A percentile compares a stretch with the other conserved stretches of the same genome.
Evolutionary conservation across 805 yeast species (phyloP).

Genomic region (Saccharomycopsis fibuligera): DNA sequence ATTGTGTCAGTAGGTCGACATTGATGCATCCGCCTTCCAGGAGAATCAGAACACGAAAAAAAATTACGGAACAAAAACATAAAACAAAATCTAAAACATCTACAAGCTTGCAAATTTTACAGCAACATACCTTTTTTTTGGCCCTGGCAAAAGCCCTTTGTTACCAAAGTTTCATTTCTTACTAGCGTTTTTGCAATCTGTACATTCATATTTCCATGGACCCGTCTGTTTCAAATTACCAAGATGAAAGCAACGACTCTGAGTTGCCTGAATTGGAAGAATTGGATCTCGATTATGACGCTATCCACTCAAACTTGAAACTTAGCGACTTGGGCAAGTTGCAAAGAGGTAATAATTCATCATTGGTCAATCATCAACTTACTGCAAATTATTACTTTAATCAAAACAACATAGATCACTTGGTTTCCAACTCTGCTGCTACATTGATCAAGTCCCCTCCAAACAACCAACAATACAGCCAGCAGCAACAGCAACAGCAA

Average conservation of each 20-base stretch:
- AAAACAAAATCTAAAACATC: no score
- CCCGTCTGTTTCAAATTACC: not conserved
- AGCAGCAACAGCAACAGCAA: not conserved
- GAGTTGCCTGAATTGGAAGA: not conserved
- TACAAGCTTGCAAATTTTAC: no score
- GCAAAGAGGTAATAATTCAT: not conserved
- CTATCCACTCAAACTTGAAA: not conserved
- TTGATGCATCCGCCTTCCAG: no score
- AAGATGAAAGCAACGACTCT: not conserved
- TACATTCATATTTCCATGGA: no score
- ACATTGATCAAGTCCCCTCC: not conserved
- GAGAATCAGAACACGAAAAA: no score
- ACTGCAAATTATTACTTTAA: not conserved
- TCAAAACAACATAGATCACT: no score
- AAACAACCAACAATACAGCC: not conserved
- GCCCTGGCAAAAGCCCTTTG: no score
- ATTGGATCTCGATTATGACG: not conserved
- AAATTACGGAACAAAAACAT: no score
- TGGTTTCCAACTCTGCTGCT: conserved; percentile 1
- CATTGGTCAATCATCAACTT: not conserved
- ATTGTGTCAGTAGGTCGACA: no score
- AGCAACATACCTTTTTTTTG: no score
- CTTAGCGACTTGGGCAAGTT: not conserved
- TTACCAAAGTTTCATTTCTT: no score
- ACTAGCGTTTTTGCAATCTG: no score